phyloP scores from a whole-genome alignment of 2,329 filamentous ascomycete species.

The Ilyonectria robusta region DNA sequence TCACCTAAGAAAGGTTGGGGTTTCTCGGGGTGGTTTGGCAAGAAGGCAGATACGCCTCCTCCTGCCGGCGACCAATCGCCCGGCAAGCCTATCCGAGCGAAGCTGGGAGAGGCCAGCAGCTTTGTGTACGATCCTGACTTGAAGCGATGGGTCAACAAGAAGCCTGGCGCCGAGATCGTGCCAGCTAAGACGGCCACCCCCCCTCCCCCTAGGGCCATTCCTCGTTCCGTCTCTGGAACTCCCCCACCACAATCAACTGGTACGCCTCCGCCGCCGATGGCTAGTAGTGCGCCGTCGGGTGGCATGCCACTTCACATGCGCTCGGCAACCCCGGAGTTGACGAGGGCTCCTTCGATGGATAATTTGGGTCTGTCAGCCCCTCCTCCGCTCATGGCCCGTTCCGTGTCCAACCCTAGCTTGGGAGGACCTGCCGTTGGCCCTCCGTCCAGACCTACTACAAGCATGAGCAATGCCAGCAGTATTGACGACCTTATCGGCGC shows the following conservation, averaged over 20 bases:
- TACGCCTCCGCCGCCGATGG: constrained; percentile 52
- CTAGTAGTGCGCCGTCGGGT: constrained; percentile 52
- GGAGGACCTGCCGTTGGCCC: constrained; percentile 63
- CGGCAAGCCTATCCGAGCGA: constrained; percentile 86
- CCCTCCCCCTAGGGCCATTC: constrained; percentile 79
- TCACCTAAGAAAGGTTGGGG: constrained; percentile 79
- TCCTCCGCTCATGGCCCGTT: constrained; percentile 60
- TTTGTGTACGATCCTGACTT: constrained; percentile 97
- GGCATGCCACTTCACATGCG: constrained; percentile 49
- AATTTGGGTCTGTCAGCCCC: constrained; percentile 51
- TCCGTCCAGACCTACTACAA: constrained; percentile 80
- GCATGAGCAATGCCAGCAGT: constrained; percentile 91
- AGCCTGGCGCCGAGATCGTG: constrained; percentile 76
- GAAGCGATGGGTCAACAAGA: constrained; percentile 99
- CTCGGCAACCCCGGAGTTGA: constrained; percentile 50
- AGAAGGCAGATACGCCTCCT: constrained; percentile 62
- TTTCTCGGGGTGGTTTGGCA: constrained; percentile 88
- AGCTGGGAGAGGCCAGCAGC: constrained; percentile 91
- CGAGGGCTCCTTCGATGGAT: constrained; percentile 54
- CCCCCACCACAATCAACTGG: constrained; percentile 59
- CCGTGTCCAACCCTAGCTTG: constrained; percentile 63
- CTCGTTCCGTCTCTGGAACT: constrained; percentile 67
- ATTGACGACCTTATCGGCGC: constrained; percentile 93
- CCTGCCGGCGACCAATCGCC: constrained; percentile 57
- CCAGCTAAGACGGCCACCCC: constrained; percentile 77